Percentiles rank a stretch among this genome's conserved stretches.
These are phyloP conservation scores for Penicillium capsulatum DNA, from an alignment of 2,329 filamentous ascomycete genomes.

Conservation along the genomic window DNA sequence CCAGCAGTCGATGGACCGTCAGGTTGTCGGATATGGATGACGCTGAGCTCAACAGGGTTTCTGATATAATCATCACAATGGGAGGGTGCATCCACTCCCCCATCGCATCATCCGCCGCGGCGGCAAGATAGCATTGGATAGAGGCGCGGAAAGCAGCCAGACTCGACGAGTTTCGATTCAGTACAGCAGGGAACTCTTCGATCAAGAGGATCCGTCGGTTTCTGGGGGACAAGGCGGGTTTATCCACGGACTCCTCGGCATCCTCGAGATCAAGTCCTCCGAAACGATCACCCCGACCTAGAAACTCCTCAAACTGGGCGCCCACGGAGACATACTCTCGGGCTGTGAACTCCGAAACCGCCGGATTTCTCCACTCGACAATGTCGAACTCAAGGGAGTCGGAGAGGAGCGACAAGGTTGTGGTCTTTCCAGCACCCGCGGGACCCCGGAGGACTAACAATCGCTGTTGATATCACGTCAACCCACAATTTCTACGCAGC, in stretches of 20 bases:
- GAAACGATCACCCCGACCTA: slow-evolving; percentile 76
- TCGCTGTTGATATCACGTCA: slow-evolving; percentile 49
- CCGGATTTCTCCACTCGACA: slow-evolving; percentile 86
- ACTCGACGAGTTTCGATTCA: slow-evolving; percentile 60
- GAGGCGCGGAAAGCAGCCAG: slow-evolving; percentile 69
- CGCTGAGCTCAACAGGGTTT: slow-evolving; percentile 80
- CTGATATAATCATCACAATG: slow-evolving; percentile 84
- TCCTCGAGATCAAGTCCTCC: slow-evolving; percentile 58
- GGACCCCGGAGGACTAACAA: slow-evolving; percentile 83
- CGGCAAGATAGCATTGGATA: slow-evolving; percentile 69
- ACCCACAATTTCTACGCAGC: too few relatives aligned
- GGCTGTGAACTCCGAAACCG: slow-evolving; percentile 55
- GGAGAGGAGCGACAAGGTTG: slow-evolving; percentile 73
- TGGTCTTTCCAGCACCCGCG: slow-evolving; percentile 89
- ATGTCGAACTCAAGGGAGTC: slow-evolving; percentile 72
- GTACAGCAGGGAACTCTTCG: slow-evolving; percentile 77
- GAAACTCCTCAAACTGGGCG: slow-evolving; percentile 85
- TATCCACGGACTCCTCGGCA: slow-evolving; percentile 3
- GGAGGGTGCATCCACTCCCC: slow-evolving; percentile 55
- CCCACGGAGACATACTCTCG: slow-evolving; percentile 66
- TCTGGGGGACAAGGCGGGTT: slow-evolving; percentile 12
- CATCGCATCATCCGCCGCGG: slow-evolving; percentile 54
- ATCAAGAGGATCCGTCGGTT: slow-evolving; percentile 62
- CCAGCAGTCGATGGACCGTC: slow-evolving; percentile 83
- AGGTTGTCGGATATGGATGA: slow-evolving; percentile 85